Evolutionary conservation across 1,139 yeast species (phyloP).

Genomic region (Lodderomyces elongisporus): DNA sequence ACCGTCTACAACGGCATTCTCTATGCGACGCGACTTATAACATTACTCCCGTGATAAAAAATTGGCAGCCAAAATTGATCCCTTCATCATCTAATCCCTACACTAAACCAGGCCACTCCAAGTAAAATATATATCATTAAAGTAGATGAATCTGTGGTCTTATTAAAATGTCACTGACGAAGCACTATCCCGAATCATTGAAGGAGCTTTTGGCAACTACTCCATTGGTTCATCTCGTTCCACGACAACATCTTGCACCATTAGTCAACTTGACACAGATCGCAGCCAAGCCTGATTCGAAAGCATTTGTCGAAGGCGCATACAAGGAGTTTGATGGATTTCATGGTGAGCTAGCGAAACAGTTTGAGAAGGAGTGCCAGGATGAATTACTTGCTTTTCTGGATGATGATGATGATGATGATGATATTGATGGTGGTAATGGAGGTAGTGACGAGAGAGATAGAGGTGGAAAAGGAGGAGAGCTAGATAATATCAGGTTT

Average conservation of each 20-base stretch:
- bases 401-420: no score
- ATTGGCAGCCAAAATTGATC: no score
- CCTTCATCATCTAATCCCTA: no score
- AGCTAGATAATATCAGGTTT: conserved; percentile 15
- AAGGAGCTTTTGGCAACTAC: conserved; percentile 23
- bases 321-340: conserved; percentile 1
- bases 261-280: conserved; percentile 12
- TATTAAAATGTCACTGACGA: background rate
- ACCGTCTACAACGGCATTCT: no score
- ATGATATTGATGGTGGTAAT: no score
- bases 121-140: no score
- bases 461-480: no score
- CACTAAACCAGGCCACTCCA: no score
- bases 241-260: conserved; percentile 25
- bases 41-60: no score
- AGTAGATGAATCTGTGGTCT: no score
- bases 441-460: no score
- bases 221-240: conserved; percentile 27
- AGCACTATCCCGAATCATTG: conserved; percentile 11
- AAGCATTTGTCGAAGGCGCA: conserved; percentile 1
- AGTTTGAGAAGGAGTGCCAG: conserved; percentile 13
- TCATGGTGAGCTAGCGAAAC: conserved; percentile 4
- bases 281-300: conserved; percentile 5
- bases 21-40: no score
- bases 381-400: conserved; percentile 16